A percentile compares a stretch with the other conserved stretches of the same genome.
Conservation (phyloP, 2,329 filamentous ascomycete species). For the Trichoderma endophyticum region DNA sequence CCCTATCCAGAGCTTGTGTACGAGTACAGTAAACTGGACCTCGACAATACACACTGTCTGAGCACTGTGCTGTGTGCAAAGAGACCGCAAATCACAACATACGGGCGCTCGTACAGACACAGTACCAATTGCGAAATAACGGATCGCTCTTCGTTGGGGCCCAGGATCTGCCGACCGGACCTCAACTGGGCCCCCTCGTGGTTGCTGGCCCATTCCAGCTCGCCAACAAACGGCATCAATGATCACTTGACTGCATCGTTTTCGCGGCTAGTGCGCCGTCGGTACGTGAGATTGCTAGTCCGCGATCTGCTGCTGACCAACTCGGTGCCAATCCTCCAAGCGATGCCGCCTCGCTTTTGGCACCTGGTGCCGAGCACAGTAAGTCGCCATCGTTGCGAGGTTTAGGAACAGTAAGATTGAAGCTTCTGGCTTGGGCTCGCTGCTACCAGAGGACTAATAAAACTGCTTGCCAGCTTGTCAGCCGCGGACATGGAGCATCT, state of each 20-base stretch:
- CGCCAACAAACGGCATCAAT: neutral
- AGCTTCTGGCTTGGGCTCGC: neutral
- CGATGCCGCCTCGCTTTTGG: neutral
- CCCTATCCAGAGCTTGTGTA: neutral
- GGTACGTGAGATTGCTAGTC: neutral
- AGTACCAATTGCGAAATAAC: neutral
- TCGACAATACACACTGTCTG: neutral
- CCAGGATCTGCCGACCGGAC: neutral
- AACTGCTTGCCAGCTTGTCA: neutral
- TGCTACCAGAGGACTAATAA: neutral
- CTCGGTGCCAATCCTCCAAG: slow-evolving; percentile 9
- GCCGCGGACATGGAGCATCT: neutral
- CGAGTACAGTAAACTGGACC: neutral
- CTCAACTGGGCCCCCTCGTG: neutral
- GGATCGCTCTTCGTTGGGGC: neutral
- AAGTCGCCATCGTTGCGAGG: neutral
- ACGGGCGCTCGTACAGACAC: neutral
- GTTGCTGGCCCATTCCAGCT: slow-evolving; percentile 7
- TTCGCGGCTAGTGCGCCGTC: slow-evolving; percentile 11
- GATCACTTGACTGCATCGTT: slow-evolving; percentile 19
- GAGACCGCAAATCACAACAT: neutral
- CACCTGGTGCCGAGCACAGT: neutral
- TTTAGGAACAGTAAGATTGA: neutral
- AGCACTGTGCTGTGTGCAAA: no score
- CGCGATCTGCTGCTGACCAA: slow-evolving; percentile 13